These are phyloP conservation scores for Nasturtium officinale DNA, from an alignment of 345 rosid species.

Conservation along the genomic window DNA sequence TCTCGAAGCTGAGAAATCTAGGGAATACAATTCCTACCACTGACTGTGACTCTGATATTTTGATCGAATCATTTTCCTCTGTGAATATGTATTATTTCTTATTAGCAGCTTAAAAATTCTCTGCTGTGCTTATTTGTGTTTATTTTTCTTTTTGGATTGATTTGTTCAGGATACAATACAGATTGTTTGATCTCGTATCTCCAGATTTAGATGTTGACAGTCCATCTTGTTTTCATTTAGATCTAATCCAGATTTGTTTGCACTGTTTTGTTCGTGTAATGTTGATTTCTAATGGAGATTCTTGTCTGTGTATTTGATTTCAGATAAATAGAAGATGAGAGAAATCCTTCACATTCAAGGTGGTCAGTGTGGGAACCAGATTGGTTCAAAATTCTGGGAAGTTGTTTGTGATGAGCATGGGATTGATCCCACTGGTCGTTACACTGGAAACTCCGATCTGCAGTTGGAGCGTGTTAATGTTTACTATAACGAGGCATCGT, in stretches of 20 bases:
- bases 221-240: constrained; percentile 4
- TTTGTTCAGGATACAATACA: constrained; percentile 30
- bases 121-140: neutral
- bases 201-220: neutral
- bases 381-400: constrained; percentile 85
- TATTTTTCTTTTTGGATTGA: neutral
- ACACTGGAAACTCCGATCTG: constrained; percentile 63
- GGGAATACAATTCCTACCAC: neutral
- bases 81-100: too few species aligned
- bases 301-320: constrained; percentile 16
- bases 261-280: neutral
- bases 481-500: constrained; percentile 78
- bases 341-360: constrained; percentile 81
- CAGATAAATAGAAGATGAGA: constrained; percentile 54
- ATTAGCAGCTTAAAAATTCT: too few species aligned
- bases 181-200: constrained; percentile 22
- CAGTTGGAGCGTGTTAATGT: constrained; percentile 75
- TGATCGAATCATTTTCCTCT: constrained; percentile 10
- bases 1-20: constrained; percentile 6
- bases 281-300: constrained; percentile 21
- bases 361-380: constrained; percentile 82
- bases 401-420: constrained; percentile 83
- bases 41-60: neutral
- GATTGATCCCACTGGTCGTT: constrained; percentile 78
- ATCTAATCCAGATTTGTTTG: constrained; percentile 5